Evolutionary conservation across 352 stramenopile genomes (phyloP).

Genomic region (Phytophthora pisi): DNA sequence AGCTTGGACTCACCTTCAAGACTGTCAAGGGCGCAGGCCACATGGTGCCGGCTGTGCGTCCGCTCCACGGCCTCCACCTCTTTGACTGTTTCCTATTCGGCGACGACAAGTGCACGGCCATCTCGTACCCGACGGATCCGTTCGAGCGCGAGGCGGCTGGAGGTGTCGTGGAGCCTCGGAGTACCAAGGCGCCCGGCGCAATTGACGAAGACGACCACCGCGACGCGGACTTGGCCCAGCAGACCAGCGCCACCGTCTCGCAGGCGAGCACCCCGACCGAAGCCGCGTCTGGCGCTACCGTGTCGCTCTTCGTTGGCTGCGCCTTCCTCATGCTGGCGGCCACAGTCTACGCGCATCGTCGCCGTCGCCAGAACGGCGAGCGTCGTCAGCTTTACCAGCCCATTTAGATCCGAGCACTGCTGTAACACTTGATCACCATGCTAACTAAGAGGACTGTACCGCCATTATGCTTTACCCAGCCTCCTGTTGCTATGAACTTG

Average conservation of each 20-base stretch:
- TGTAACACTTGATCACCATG: background rate
- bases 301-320: slow-evolving; percentile 35
- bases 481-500: background rate
- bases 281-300: slow-evolving; percentile 15
- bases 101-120: slow-evolving; percentile 50
- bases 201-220: slow-evolving; percentile 17
- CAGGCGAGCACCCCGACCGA: slow-evolving; percentile 14
- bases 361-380: slow-evolving; percentile 23
- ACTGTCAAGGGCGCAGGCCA: slow-evolving; percentile 92
- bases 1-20: slow-evolving; percentile 81
- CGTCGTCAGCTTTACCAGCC: slow-evolving; percentile 26
- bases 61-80: slow-evolving; percentile 64
- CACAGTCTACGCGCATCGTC: slow-evolving; percentile 28
- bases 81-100: slow-evolving; percentile 80
- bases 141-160: slow-evolving; percentile 56
- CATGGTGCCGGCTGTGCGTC: slow-evolving; percentile 79
- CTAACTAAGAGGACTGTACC: background rate
- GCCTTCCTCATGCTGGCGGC: slow-evolving; percentile 28
- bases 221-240: slow-evolving; percentile 18
- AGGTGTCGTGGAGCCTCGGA: slow-evolving; percentile 6
- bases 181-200: slow-evolving; percentile 10
- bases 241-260: slow-evolving; percentile 26
- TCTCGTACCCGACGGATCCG: slow-evolving; percentile 56
- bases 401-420: slow-evolving; percentile 22
- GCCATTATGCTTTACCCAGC: background rate